A percentile compares a stretch with the other conserved stretches of the same genome.
phyloP scores from a whole-genome alignment of 2,329 filamentous ascomycete genomes.

The Cercospora sp. region DNA sequence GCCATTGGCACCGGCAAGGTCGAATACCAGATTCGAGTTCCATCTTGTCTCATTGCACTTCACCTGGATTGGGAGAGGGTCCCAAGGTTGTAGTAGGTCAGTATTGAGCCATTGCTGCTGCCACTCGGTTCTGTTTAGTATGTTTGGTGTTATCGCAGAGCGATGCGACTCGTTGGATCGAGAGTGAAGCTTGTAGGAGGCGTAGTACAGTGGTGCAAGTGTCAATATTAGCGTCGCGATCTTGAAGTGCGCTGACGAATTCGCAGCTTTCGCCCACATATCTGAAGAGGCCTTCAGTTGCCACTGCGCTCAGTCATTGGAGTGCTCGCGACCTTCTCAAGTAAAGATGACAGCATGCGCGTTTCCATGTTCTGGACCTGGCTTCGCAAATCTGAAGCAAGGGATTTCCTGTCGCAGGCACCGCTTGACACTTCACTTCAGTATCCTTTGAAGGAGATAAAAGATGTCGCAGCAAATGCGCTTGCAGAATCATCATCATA shows the following conservation, averaged over 20 bases:
- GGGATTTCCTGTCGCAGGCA: neutral
- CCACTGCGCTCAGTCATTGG: neutral
- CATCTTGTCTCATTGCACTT: conserved; percentile 42
- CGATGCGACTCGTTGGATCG: conserved; percentile 13
- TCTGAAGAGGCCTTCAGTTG: neutral
- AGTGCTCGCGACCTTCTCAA: neutral
- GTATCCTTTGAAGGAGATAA: too few species aligned
- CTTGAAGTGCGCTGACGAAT: neutral
- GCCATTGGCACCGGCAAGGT: conserved; percentile 44
- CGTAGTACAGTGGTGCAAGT: conserved; percentile 26
- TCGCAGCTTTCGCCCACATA: conserved; percentile 1
- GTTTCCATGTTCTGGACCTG: neutral
- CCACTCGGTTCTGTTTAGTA: neutral
- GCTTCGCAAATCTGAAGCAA: neutral
- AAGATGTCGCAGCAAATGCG: too few species aligned
- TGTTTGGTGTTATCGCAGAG: neutral
- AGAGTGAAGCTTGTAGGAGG: conserved; percentile 25
- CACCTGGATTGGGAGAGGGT: conserved; percentile 16
- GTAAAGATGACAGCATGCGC: neutral
- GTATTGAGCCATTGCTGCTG: conserved; percentile 21
- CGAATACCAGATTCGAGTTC: conserved; percentile 44
- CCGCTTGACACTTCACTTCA: too few species aligned
- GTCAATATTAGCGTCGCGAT: conserved; percentile 16
- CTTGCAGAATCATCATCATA: too few species aligned
- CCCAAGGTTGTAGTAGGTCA: conserved; percentile 20